Conservation (phyloP, 106 monocot genomes). For the Narthecium ossifragum region DNA sequence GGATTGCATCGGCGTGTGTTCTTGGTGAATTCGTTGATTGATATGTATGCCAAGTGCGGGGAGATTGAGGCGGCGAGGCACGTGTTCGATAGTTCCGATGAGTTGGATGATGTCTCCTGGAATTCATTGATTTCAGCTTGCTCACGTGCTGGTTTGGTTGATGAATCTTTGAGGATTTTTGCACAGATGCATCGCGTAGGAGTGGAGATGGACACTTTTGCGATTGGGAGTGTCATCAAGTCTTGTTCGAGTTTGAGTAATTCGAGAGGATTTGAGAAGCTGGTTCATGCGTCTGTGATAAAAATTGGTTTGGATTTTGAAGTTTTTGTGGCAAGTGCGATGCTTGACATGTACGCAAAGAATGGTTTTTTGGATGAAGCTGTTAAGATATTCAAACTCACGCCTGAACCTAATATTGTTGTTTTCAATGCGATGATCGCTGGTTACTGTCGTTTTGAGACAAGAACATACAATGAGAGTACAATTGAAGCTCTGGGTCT, state of each 20-base stretch:
- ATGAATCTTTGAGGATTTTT: constrained; percentile 29
- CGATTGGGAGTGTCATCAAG: constrained; percentile 49
- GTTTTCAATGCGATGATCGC: constrained; percentile 69
- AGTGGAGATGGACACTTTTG: constrained; percentile 26
- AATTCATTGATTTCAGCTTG: constrained; percentile 44
- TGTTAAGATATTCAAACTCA: constrained; percentile 31
- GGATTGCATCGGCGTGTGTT: constrained; percentile 18
- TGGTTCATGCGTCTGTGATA: constrained; percentile 38
- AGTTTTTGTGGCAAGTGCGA: constrained; percentile 37
- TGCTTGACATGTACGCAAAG: constrained; percentile 61
- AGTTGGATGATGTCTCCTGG: constrained; percentile 57
- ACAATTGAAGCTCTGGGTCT: constrained; percentile 37
- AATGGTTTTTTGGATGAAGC: constrained; percentile 31
- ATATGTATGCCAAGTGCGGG: constrained; percentile 47
- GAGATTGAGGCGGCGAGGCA: constrained; percentile 22
- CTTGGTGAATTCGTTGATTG: constrained; percentile 30
- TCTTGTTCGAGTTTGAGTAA: constrained; percentile 17
- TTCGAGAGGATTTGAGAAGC: constrained; percentile 20
- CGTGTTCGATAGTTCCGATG: constrained; percentile 34
- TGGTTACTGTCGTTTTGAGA: constrained; percentile 26
- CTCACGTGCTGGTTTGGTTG: constrained; percentile 18
- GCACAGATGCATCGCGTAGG: constrained; percentile 27
- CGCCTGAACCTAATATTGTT: constrained; percentile 41
- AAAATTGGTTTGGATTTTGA: constrained; percentile 39
- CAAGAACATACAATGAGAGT: constrained; percentile 11